Conservation (phyloP, 2,329 filamentous ascomycete species). For the Chaetomium globosum region DNA sequence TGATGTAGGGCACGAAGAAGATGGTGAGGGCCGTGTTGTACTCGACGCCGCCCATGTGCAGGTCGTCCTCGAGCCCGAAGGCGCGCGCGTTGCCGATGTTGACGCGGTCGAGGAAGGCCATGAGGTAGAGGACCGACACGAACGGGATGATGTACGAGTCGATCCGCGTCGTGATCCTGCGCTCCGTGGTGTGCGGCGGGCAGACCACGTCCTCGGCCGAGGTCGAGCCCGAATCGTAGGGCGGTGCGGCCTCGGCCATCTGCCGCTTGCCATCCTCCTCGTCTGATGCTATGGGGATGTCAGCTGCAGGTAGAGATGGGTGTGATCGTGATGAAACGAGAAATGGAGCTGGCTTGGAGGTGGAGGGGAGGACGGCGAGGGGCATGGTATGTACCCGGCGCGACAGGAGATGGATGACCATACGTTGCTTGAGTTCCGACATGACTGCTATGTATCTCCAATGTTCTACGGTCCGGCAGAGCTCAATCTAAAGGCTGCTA, state of each 20-base stretch:
- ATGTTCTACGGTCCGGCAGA: background rate
- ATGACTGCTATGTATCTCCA: slow-evolving; percentile 18
- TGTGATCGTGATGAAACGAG: background rate
- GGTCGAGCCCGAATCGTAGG: slow-evolving; percentile 9
- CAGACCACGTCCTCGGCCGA: slow-evolving; percentile 40
- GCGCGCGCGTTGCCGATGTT: slow-evolving; percentile 79
- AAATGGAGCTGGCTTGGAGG: background rate
- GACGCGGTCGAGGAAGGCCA: slow-evolving; percentile 72
- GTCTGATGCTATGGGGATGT: slow-evolving; percentile 22
- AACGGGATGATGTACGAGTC: slow-evolving; percentile 73
- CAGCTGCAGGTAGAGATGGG: background rate
- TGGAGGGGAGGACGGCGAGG: background rate
- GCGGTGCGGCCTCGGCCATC: background rate
- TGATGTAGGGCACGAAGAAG: slow-evolving; percentile 78
- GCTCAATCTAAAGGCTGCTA: background rate
- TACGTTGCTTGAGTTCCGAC: slow-evolving; percentile 28
- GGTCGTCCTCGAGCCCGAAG: slow-evolving; percentile 65
- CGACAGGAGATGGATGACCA: background rate
- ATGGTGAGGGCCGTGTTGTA: slow-evolving; percentile 79
- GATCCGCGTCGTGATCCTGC: slow-evolving; percentile 67
- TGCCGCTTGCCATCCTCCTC: slow-evolving; percentile 19
- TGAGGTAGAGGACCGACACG: slow-evolving; percentile 70
- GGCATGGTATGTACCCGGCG: background rate
- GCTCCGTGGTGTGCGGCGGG: slow-evolving; percentile 62
- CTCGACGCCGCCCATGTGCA: slow-evolving; percentile 58